Conservation (phyloP, 179 eudicot genomes). For the Beta lomatogona region DNA sequence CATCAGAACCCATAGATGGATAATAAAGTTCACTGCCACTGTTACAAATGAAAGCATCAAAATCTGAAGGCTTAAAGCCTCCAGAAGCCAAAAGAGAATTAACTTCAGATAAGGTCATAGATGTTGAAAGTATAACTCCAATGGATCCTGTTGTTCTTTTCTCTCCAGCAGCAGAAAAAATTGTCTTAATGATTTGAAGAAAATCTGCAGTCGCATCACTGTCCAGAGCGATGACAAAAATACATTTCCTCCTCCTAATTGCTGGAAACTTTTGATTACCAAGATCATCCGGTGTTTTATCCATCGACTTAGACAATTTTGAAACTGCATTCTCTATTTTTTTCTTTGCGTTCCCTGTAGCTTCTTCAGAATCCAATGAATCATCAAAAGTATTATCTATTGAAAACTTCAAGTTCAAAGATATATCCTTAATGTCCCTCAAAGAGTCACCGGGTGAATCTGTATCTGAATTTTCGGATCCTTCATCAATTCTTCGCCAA, state of each 20-base stretch:
- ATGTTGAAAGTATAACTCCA: constrained; percentile 77
- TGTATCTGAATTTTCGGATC: constrained; percentile 58
- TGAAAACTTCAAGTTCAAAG: constrained; percentile 72
- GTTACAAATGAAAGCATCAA: constrained; percentile 93
- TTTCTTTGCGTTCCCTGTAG: constrained; percentile 33
- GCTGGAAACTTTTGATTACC: constrained; percentile 59
- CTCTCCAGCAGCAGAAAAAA: constrained; percentile 47
- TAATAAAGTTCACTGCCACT: constrained; percentile 96
- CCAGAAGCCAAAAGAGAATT: constrained; percentile 54
- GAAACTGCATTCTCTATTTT: constrained; percentile 49
- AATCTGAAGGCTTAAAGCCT: constrained; percentile 58
- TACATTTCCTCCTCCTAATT: constrained; percentile 65
- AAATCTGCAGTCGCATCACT: constrained; percentile 40
- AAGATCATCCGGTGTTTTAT: constrained; percentile 49
- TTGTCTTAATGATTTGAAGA: constrained; percentile 39
- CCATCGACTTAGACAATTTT: constrained; percentile 48
- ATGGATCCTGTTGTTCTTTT: constrained; percentile 46
- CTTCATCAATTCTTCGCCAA: constrained; percentile 59
- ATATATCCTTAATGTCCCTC: constrained; percentile 87
- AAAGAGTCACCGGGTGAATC: constrained; percentile 84
- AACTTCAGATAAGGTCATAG: constrained; percentile 68
- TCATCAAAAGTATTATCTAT: constrained; percentile 49
- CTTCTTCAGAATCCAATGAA: constrained; percentile 48
- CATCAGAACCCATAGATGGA: constrained; percentile 39
- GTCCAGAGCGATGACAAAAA: constrained; percentile 80